Conservation (phyloP, 164 flowering plant species). For the Dillenia turbinata region DNA sequence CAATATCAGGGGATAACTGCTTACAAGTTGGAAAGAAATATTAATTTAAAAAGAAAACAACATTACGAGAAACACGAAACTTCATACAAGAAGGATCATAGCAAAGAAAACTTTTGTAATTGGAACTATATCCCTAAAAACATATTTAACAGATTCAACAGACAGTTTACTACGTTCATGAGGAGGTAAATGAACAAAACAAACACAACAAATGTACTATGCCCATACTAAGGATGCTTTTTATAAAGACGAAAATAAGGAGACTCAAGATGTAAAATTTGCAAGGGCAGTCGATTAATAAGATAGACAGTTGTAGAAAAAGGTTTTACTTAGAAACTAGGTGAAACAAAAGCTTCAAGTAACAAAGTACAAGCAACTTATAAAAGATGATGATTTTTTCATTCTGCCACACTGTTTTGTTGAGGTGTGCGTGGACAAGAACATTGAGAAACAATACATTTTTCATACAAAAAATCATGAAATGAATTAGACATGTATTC, state of each 20-base stretch:
- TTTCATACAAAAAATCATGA: background rate
- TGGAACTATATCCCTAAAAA: constrained; percentile 7
- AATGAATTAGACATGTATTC: constrained; percentile 8
- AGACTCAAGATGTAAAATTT: background rate
- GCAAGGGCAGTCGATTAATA: constrained; percentile 5
- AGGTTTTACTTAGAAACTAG: constrained; percentile 9
- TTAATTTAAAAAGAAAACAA: background rate
- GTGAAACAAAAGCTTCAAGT: background rate
- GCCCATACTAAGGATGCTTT: background rate
- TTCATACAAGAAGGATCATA: constrained; percentile 8
- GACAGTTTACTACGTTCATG: constrained; percentile 10
- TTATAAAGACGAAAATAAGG: constrained; percentile 7
- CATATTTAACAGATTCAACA: constrained; percentile 6
- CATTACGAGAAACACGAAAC: background rate
- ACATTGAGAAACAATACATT: constrained; percentile 1
- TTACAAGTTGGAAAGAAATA: background rate
- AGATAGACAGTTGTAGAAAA: background rate
- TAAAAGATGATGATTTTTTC: constrained; percentile 11
- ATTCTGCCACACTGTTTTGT: constrained; percentile 12
- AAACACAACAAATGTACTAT: constrained; percentile 10
- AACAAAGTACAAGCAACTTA: constrained; percentile 3
- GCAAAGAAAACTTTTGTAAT: constrained; percentile 15
- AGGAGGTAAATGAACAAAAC: constrained; percentile 15
- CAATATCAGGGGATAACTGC: constrained; percentile 1
- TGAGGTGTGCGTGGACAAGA: constrained; percentile 9